These are phyloP conservation scores for Ceriops zippeliana DNA, from an alignment of 345 rosid species.

Conservation along the genomic window DNA sequence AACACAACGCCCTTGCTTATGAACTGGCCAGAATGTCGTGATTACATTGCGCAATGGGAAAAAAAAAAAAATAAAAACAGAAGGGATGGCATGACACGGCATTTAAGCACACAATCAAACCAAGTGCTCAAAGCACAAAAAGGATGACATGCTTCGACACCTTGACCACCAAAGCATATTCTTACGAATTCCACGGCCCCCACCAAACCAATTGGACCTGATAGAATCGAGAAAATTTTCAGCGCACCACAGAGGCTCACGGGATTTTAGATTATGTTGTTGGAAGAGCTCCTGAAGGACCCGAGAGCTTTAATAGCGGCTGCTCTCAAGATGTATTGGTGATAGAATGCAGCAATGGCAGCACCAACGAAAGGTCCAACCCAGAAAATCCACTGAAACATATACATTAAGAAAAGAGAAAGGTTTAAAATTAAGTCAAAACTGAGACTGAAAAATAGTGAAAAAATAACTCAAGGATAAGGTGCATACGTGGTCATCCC, in stretches of 20 bases:
- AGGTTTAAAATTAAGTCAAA: not conserved
- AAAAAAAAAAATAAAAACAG: not conserved
- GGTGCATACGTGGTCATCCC: slow-evolving; percentile 42
- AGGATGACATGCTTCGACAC: not conserved
- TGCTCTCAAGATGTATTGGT: slow-evolving; percentile 38
- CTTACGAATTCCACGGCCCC: not conserved
- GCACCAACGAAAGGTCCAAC: slow-evolving; percentile 49
- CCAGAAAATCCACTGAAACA: slow-evolving; percentile 50
- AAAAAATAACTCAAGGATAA: not conserved
- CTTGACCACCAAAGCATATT: not conserved
- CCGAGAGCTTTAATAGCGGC: slow-evolving; percentile 37
- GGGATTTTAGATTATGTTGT: slow-evolving; percentile 8
- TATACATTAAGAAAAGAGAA: not conserved
- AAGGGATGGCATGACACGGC: not conserved
- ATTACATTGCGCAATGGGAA: not conserved
- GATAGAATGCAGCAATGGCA: slow-evolving; percentile 38
- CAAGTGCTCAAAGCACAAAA: slow-evolving; percentile 2
- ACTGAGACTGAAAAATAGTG: not conserved
- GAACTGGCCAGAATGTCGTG: not conserved
- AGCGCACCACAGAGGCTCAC: too few species aligned
- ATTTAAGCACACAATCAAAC: slow-evolving; percentile 6
- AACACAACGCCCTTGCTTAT: slow-evolving; percentile 4
- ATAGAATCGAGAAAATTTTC: not conserved
- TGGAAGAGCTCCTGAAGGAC: slow-evolving; percentile 38
- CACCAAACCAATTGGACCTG: not conserved